A percentile compares a stretch with the other conserved stretches of the same genome.
These are phyloP conservation scores for Tolypocladium inflatum DNA, from an alignment of 2,329 filamentous ascomycete genomes.

Conservation along the genomic window DNA sequence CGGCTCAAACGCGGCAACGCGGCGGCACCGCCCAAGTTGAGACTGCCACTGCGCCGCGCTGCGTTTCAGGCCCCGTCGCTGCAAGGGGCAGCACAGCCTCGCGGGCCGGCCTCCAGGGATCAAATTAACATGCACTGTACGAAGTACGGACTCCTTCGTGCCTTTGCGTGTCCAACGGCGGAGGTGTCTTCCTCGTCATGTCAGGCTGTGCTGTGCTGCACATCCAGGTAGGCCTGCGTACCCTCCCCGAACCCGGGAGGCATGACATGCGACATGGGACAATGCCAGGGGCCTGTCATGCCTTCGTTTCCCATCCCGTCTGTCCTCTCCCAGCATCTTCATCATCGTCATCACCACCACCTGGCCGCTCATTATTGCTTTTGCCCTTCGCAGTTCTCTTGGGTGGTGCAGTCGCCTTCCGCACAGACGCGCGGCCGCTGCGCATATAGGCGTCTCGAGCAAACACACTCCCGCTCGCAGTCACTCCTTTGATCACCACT, in stretches of 20 bases:
- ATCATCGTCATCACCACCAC: not conserved
- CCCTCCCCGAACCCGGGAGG: not conserved
- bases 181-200: not conserved
- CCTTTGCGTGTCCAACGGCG: not conserved
- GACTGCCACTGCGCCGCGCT: not conserved
- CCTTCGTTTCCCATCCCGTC: not conserved
- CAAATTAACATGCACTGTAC: not conserved
- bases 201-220: not conserved
- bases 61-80: not conserved
- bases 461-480: not conserved
- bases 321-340: not conserved
- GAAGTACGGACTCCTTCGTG: no score
- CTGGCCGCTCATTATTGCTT: not conserved
- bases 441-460: not conserved
- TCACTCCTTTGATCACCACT: not conserved
- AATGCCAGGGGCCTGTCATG: not conserved
- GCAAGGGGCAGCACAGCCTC: not conserved
- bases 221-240: not conserved
- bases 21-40: not conserved
- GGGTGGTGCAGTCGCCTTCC: not conserved
- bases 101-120: not conserved
- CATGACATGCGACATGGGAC: not conserved
- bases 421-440: not conserved
- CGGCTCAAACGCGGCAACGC: not conserved
- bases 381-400: not conserved